Evolutionary conservation across 345 rosid genomes (phyloP), one percentile per base, ranked within the genome.

Genomic region (Hibiscus trionum): DNA sequence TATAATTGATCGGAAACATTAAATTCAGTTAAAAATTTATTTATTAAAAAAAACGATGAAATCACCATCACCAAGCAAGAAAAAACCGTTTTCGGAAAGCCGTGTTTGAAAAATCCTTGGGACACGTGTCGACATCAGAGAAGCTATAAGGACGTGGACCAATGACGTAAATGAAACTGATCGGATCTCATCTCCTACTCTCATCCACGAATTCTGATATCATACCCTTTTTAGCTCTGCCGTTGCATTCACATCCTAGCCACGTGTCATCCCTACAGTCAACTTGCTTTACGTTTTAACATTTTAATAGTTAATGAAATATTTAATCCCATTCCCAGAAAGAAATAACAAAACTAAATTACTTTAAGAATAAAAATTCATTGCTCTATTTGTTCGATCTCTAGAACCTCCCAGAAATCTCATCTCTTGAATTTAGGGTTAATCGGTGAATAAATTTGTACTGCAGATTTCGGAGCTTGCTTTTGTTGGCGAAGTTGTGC

Each of bases 121-220:
- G 10, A 62, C 82, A 78, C 80, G 88, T 77, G 84, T 80, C 77
- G 21, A 2, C 1, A 0, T 46, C 12, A 29, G 0, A 50, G 77
- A 11, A 64, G 31, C 0, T 33, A 49, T 0, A 24, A 4, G 8
- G 67, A 87, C 93, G 89, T 92, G 96, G 87, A 86, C 97, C 89
- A 90, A 85, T 87, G 49, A 58, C 5, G 26, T 26, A 17, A 24
- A 35, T 9, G 88, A 81, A 87, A 92, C 82, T 87, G 97, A 92
- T 92, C 87, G 92, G 90, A 90, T 88, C 88, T 74, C 80, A 79
- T 77, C 74, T 56, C 79, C 71, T 27, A 66, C 80, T 87, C 94
- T 87, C 93, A 83, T 84, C 97, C 97, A 92, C 96, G 83, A 92
- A 75, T 87, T 88, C 78, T 82, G 96, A 86, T 86, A 77, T 85